A percentile compares a stretch with the other conserved stretches of the same genome.
These are phyloP conservation scores for Mortierella sp. DNA, from an alignment of 371 early-diverging fungal genomes.

Conservation along the genomic window DNA sequence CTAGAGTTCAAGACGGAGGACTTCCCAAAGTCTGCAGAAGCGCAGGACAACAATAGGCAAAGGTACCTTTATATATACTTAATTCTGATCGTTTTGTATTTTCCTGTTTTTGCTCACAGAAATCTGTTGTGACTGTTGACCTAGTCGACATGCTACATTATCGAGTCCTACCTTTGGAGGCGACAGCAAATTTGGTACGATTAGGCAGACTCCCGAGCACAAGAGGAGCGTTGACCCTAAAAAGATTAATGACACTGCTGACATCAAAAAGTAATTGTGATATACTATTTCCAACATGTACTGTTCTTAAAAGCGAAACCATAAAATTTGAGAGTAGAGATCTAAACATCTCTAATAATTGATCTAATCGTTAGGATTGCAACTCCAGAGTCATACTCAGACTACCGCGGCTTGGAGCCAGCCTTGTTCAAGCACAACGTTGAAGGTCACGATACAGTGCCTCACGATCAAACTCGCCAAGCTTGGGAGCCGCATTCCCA, in stretches of 20 bases:
- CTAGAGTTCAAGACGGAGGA: neutral
- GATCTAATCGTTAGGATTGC: neutral
- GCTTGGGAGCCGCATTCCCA: neutral
- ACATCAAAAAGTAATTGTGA: neutral
- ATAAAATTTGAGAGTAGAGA: no score
- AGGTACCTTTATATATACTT: neutral
- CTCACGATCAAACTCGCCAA: neutral
- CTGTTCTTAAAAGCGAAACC: no score
- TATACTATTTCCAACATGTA: neutral
- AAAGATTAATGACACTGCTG: neutral
- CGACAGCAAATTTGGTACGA: neutral
- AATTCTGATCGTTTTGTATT: neutral
- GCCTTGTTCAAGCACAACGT: neutral
- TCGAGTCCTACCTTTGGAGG: neutral
- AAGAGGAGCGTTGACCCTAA: conserved; percentile 1
- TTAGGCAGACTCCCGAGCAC: neutral
- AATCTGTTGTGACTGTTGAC: neutral
- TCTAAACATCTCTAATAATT: neutral
- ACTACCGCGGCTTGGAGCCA: neutral
- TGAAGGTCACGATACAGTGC: neutral
- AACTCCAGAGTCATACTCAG: neutral
- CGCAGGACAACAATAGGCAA: neutral
- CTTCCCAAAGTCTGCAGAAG: neutral
- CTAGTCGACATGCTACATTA: neutral
- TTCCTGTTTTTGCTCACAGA: neutral